Conservation (phyloP, 2,329 filamentous ascomycete genomes). For the Chaetomium strumarium region DNA sequence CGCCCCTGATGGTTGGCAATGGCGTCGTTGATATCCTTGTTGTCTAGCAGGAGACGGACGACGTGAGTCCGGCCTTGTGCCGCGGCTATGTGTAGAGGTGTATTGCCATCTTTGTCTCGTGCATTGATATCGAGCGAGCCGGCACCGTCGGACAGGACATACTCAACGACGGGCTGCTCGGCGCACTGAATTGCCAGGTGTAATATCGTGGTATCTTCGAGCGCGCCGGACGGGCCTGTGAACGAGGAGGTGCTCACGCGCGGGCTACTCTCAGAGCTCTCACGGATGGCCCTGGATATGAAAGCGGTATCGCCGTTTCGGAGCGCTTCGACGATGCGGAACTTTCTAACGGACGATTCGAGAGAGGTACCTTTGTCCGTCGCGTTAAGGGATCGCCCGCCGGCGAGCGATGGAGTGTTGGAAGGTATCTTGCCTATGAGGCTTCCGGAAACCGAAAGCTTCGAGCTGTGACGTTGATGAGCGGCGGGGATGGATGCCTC, state of each 20-base stretch:
- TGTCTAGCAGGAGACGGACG: constrained; percentile 77
- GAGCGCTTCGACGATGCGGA: constrained; percentile 88
- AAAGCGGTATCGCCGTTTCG: constrained; percentile 84
- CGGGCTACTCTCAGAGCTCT: constrained; percentile 48
- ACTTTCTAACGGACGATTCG: constrained; percentile 90
- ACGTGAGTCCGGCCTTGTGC: constrained; percentile 72
- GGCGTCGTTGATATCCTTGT: constrained; percentile 80
- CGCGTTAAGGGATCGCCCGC: constrained; percentile 28
- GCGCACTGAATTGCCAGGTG: constrained; percentile 95
- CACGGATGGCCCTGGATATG: constrained; percentile 79
- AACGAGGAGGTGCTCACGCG: constrained; percentile 54
- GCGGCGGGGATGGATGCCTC: constrained; percentile 33
- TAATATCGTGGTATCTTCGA: constrained; percentile 83
- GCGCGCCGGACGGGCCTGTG: constrained; percentile 37
- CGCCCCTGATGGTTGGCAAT: constrained; percentile 79
- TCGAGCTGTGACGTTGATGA: constrained; percentile 39
- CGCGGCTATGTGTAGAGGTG: constrained; percentile 82
- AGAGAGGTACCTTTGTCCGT: constrained; percentile 53
- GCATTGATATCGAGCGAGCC: constrained; percentile 75
- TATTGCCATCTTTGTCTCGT: constrained; percentile 90
- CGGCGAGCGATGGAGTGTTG: constrained; percentile 29
- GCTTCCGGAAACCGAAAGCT: constrained; percentile 40
- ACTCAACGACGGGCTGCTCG: constrained; percentile 86
- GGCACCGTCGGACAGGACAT: constrained; percentile 73
- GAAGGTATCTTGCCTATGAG: constrained; percentile 39